A percentile compares a stretch with the other conserved stretches of the same genome.
Evolutionary conservation across 2,329 filamentous ascomycete genomes (phyloP).

Genomic region (Cladosporium sphaerospermum): DNA sequence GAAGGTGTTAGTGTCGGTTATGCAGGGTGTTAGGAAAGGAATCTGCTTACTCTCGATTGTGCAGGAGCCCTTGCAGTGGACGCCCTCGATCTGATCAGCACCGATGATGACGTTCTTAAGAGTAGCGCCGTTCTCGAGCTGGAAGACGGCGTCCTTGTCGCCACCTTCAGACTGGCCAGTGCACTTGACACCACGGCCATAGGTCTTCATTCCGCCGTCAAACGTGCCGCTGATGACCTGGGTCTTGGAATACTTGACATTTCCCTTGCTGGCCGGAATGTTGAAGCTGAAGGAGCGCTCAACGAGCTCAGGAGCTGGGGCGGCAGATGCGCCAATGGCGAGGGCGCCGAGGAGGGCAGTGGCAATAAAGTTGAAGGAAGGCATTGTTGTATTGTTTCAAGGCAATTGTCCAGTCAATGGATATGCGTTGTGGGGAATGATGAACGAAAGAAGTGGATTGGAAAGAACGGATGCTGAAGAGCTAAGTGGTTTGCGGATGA

Average conservation of each 20-base stretch:
- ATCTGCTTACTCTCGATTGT: constrained; percentile 9
- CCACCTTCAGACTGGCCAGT: constrained; percentile 40
- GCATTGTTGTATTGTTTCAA: constrained; percentile 7
- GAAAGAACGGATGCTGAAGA: constrained; percentile 2
- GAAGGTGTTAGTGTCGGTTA: constrained; percentile 19
- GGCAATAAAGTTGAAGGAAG: constrained; percentile 9
- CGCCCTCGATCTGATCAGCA: constrained; percentile 44
- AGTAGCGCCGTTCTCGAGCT: constrained; percentile 46
- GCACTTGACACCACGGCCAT: constrained; percentile 36
- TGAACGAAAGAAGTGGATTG: neutral
- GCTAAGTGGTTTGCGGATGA: too few relatives aligned
- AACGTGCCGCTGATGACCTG: constrained; percentile 15
- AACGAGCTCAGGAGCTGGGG: constrained; percentile 9
- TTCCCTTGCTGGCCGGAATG: constrained; percentile 19
- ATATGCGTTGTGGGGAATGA: neutral
- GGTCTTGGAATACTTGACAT: constrained; percentile 14
- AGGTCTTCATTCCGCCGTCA: constrained; percentile 25
- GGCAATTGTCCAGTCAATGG: constrained; percentile 5
- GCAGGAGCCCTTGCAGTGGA: constrained; percentile 45
- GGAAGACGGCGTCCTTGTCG: constrained; percentile 46
- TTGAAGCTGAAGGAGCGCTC: constrained; percentile 15
- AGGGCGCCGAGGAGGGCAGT: constrained; percentile 11
- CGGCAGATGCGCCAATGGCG: constrained; percentile 8
- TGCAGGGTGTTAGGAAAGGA: too few relatives aligned
- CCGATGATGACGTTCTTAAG: constrained; percentile 51